A percentile compares a stretch with the other conserved stretches of the same genome.
Evolutionary conservation across 148 eudicot genomes (phyloP).

Genomic region (Cornus kousa): DNA sequence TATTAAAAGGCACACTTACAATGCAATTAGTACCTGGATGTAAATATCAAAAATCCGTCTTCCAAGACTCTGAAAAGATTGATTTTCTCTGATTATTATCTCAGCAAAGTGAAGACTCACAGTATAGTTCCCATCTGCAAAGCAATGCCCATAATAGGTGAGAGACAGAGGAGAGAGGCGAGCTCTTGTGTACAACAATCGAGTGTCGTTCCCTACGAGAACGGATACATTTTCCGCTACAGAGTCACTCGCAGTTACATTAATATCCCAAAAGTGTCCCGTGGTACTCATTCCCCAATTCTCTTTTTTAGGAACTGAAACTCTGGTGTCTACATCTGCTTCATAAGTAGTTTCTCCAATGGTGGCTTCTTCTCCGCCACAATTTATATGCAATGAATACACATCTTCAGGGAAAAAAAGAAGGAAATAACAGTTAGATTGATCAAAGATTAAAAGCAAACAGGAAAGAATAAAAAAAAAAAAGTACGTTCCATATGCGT

Average conservation of each 20-base stretch:
- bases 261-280: conserved; percentile 34
- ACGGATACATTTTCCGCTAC: background rate
- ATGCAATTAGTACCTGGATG: conserved; percentile 23
- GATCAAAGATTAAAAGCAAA: background rate
- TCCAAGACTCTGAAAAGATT: too few species aligned
- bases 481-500: too few species aligned
- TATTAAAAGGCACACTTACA: background rate
- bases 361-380: conserved; percentile 46
- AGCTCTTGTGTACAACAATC: conserved; percentile 42
- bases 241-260: background rate
- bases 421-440: background rate
- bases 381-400: conserved; percentile 56
- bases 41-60: too few species aligned
- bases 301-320: conserved; percentile 21
- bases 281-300: conserved; percentile 70
- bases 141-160: too few species aligned
- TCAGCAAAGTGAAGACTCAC: too few species aligned
- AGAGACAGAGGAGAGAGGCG: conserved; percentile 28
- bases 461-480: background rate
- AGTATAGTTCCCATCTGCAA: too few species aligned
- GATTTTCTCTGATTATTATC: too few species aligned
- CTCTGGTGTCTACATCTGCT: conserved; percentile 38
- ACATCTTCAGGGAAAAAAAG: conserved; percentile 22
- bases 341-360: conserved; percentile 40
- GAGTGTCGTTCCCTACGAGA: conserved; percentile 16